phyloP scores from a whole-genome alignment of 169 alveolate genomes.

The Neospora caninum region DNA sequence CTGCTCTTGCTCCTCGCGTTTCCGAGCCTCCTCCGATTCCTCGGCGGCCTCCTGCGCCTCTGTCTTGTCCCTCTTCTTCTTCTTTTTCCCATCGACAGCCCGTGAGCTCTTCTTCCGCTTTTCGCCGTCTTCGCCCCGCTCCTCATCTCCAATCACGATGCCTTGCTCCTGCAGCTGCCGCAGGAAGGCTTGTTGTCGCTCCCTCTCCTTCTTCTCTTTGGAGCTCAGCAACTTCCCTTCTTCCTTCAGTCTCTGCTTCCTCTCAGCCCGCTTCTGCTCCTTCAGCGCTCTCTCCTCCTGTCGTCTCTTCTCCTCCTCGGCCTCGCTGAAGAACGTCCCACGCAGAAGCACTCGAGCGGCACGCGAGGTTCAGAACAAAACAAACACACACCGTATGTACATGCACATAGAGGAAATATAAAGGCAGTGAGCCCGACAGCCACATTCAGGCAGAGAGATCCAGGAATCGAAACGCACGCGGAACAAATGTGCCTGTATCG shows the following conservation, averaged over 20 bases:
- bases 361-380: too few relatives aligned
- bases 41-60: slow-evolving; percentile 68
- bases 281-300: slow-evolving; percentile 68
- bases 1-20: slow-evolving; percentile 37
- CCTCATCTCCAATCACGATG: slow-evolving; percentile 20
- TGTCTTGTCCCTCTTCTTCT: slow-evolving; percentile 77
- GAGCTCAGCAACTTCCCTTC: slow-evolving; percentile 64
- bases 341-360: not conserved
- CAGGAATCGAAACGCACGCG: too few relatives aligned
- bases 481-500: too few relatives aligned
- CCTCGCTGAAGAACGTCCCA: slow-evolving; percentile 3
- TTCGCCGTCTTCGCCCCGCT: slow-evolving; percentile 40
- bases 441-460: too few relatives aligned
- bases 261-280: slow-evolving; percentile 68
- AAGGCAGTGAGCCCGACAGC: too few relatives aligned
- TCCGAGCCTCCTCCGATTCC: not conserved
- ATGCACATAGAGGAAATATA: too few relatives aligned
- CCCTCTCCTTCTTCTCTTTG: slow-evolving; percentile 47
- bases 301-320: slow-evolving; percentile 53
- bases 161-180: slow-evolving; percentile 49
- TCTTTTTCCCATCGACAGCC: slow-evolving; percentile 72
- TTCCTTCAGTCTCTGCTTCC: slow-evolving; percentile 62
- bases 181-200: slow-evolving; percentile 49
- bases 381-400: too few relatives aligned
- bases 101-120: slow-evolving; percentile 73